Conservation (phyloP, 2,329 filamentous ascomycete species). For the Aspergillus sojae region DNA sequence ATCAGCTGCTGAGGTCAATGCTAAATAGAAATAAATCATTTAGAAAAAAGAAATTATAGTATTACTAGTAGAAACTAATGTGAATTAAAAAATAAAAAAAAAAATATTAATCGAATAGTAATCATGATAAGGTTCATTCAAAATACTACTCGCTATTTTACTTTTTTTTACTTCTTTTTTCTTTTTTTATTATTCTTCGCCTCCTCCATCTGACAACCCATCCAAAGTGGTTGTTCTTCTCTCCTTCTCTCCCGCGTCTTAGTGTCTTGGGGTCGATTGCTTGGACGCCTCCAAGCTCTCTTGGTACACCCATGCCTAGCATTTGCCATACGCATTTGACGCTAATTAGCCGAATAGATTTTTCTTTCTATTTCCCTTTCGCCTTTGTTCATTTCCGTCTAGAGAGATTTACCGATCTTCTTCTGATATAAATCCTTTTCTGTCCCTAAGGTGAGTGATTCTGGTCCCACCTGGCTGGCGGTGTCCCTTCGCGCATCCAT, state of each 20-base stretch:
- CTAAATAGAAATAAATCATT: not conserved
- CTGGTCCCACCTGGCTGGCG: not conserved
- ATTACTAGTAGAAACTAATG: not conserved
- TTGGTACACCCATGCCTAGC: not conserved
- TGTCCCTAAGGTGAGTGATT: not conserved
- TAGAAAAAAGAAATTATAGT: not conserved
- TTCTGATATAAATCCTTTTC: not conserved
- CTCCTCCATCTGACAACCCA: not conserved
- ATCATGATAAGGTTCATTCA: not conserved
- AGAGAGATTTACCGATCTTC: not conserved
- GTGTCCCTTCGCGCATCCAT: not conserved
- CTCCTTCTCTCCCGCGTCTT: slow-evolving; percentile 8
- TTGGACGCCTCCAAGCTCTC: not conserved
- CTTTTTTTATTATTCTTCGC: not conserved
- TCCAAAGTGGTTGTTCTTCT: slow-evolving; percentile 1
- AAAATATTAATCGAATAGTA: not conserved
- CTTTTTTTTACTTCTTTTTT: not conserved
- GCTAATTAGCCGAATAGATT: slow-evolving; percentile 1
- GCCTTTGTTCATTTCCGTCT: slow-evolving; percentile 1
- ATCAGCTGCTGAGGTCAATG: slow-evolving; percentile 2
- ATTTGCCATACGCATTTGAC: not conserved
- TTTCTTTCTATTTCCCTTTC: slow-evolving; percentile 15
- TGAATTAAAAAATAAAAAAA: not conserved
- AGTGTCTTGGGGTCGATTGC: not conserved
- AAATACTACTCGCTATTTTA: not conserved